These are phyloP conservation scores for Xanthoceras sorbifolium DNA, from an alignment of 345 rosid genomes.

Conservation along the genomic window DNA sequence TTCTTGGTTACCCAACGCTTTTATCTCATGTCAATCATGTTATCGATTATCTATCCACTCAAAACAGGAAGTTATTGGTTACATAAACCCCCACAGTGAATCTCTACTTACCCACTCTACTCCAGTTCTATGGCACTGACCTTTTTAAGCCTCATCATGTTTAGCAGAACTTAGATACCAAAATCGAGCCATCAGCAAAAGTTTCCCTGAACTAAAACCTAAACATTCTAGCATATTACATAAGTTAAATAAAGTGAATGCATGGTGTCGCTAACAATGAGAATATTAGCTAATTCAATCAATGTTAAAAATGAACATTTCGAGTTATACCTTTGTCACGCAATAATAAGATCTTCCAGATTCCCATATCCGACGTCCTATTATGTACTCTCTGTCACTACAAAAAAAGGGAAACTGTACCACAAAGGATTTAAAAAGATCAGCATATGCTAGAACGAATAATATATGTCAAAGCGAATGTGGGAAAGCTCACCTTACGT, in stretches of 20 bases:
- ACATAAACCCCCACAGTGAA: not conserved
- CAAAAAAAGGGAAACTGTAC: slow-evolving; percentile 83
- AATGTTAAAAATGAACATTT: not conserved
- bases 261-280: not conserved
- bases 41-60: not conserved
- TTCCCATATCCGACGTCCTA: slow-evolving; percentile 82
- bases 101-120: not conserved
- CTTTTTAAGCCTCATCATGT: not conserved
- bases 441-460: slow-evolving; percentile 11
- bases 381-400: slow-evolving; percentile 82
- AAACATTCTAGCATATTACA: not conserved
- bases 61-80: not conserved
- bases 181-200: not conserved
- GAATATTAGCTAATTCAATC: not conserved
- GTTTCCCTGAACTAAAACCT: no score
- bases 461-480: not conserved
- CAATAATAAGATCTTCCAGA: slow-evolving; percentile 61
- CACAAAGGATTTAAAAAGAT: slow-evolving; percentile 14
- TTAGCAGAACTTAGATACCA: not conserved
- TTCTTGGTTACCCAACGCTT: not conserved
- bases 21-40: not conserved
- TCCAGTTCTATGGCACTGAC: not conserved
- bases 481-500: slow-evolving; percentile 50
- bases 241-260: not conserved
- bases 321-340: slow-evolving; percentile 73